Evolutionary conservation across 139 green algal genomes (phyloP), one percentile per base, ranked within the genome.

Genomic region (Tetraselmis striata): DNA sequence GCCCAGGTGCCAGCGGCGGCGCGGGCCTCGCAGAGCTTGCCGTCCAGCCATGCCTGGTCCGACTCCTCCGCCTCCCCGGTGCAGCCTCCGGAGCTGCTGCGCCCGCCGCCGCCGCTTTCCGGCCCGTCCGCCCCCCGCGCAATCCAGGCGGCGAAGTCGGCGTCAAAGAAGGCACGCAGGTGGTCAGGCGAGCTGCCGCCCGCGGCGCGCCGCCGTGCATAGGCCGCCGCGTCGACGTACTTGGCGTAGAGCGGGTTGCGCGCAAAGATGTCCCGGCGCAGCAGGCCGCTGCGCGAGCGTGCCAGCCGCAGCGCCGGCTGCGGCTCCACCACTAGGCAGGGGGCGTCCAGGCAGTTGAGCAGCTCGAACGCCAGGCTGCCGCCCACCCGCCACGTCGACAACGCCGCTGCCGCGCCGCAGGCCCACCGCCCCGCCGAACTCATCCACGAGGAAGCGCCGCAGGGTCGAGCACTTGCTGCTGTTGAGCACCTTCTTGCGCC

Each of bases 301-400:
- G 30, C 67, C 32, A 92, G 82, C 29, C 86, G 74, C 58, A 90
- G 29, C 24, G n/a, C n/a, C 24, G 76, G 78, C 5, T 88, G 81
- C 0, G 89, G 89, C 59, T 92, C 89, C 78, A 92, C 28, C 31
- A 92, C 85, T 1, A 82, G 88, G 59, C 77, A 74, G 23, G 32
- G 80, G 2, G 89, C 78, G 84, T 28, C 78, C 79, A 88, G 88
- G 0, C 90, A 77, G 67, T 88, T 92, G 30, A 83, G 29, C 59
- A 92, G 84, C 82, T 92, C 89, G 77, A 90, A 92, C 0, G 83
- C 81, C 26, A 92, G 81, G 79, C 90, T 85, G 0, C 89, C 88
- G 79, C 24, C 89, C 89, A 0, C 87, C 89, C 1, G 87, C 89
- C 58, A 92, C 84, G 76, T 92, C 89, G 24, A 92, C 80, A 22